Base-by-base conservation (phyloP, 2,329 filamentous ascomycete species). In the Cladosporium sp. region DNA sequence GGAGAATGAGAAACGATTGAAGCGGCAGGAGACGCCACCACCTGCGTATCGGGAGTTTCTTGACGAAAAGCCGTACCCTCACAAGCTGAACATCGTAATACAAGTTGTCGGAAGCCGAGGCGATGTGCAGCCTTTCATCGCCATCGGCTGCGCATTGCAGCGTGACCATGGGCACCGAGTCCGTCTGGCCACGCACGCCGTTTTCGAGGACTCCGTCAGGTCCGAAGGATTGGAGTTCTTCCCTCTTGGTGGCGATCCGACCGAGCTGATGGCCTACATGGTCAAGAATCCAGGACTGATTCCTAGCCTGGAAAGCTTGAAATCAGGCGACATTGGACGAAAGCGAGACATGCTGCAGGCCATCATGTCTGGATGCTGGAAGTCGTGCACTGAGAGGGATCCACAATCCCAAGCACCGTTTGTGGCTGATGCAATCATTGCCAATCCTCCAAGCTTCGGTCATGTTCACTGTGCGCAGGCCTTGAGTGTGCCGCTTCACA, bases 371-470 rank as follows among this genome's bases (percentile, higher is more conserved):
- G 62, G 63, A 2, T 64, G 60, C 45, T 66, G 61, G 63, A 53
- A 52, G 40, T 54, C 56, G 22, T 66, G 63, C 42, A 58, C 56
- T 43, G 54, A 63, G 34, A 37, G 56, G 34, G 57, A 56, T 11
- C 52, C 61, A 32, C 54, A 51, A 3, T 57, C 52, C 22, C 45
- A 50, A n/a, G 50, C 88, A 88, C 89, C 87, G 1, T 95, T 95
- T 64, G 83, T 95, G 32, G 89, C 89, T 0, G 89, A 89, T 66
- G 83, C 80, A 32, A 88, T 89, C 57, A 87, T 89, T 58, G 85
- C 86, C 2, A 89, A 89, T 52, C 85, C 85, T 2, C 85, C 85
- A 0, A 86, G 83, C 60, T 88, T 88, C 67, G 85, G 83, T 0
- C 85, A 88, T 59, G 74, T 89, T 4, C 86, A 89, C 60, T 79